Evolutionary conservation across 1,139 yeast species (phyloP).

Genomic region (Pichia sp.): DNA sequence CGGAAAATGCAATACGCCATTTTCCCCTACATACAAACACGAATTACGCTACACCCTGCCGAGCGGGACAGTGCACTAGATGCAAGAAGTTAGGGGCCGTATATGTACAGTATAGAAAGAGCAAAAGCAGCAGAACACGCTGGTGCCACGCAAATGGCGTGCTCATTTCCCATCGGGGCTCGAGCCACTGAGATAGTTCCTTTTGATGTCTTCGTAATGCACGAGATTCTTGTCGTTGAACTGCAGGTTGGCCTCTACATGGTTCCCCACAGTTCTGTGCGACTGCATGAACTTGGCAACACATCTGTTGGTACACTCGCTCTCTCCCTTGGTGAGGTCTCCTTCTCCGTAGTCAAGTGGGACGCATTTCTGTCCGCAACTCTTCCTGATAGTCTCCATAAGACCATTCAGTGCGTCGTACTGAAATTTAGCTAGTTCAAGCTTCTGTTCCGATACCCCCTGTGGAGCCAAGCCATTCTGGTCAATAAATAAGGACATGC

Average conservation of each 20-base stretch:
- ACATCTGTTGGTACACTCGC: constrained; percentile 70
- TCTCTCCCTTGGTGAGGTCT: constrained; percentile 74
- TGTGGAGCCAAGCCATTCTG: constrained; percentile 29
- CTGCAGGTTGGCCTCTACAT: constrained; percentile 27
- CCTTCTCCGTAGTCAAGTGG: constrained; percentile 70
- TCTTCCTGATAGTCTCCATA: constrained; percentile 25
- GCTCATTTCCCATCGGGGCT: too few species aligned
- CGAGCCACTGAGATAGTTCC: constrained; percentile 12
- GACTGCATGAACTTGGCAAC: constrained; percentile 66
- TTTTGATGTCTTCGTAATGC: constrained; percentile 22
- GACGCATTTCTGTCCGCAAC: constrained; percentile 51
- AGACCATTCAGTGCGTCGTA: constrained; percentile 65
- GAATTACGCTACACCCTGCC: too few species aligned
- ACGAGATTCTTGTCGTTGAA: constrained; percentile 20
- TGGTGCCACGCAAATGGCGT: too few species aligned
- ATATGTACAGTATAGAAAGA: too few species aligned
- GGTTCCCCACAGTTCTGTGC: constrained; percentile 54
- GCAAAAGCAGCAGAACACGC: too few species aligned
- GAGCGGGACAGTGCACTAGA: too few species aligned
- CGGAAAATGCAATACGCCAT: too few species aligned
- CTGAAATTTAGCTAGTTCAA: constrained; percentile 69
- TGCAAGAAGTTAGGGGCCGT: too few species aligned
- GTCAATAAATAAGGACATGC: constrained; percentile 62
- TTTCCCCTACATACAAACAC: too few species aligned
- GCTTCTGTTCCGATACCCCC: constrained; percentile 58